A percentile compares a stretch with the other conserved stretches of the same genome.
Conservation (phyloP, 2,329 filamentous ascomycete species). For the Phialophora macrospora region DNA sequence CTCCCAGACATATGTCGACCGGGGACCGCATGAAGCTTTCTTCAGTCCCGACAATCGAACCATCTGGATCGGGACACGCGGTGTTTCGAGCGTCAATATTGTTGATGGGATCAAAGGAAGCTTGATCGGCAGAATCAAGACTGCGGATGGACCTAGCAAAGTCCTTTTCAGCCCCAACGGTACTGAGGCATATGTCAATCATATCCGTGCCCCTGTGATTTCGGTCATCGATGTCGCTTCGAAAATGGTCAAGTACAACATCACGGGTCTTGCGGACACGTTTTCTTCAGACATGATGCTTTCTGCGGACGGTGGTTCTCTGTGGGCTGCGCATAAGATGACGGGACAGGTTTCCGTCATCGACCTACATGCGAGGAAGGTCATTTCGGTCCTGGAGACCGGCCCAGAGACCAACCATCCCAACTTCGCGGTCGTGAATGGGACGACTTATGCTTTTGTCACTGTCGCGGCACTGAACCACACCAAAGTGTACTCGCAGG, state of each 20-base stretch:
- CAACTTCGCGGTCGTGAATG: conserved; percentile 13
- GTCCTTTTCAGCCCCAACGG: conserved; percentile 10
- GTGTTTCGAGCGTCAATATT: conserved; percentile 1
- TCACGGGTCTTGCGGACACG: conserved; percentile 4
- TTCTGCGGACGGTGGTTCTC: conserved; percentile 2
- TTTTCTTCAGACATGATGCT: conserved; percentile 14
- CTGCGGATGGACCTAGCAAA: conserved; percentile 11
- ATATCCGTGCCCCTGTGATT: conserved; percentile 5
- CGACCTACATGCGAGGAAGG: not conserved
- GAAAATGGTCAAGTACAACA: conserved; percentile 1
- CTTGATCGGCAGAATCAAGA: conserved; percentile 2
- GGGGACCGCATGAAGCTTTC: conserved; percentile 9
- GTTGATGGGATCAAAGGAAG: conserved; percentile 1
- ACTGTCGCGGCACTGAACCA: conserved; percentile 9
- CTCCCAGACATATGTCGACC: conserved; percentile 7
- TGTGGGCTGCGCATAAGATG: conserved; percentile 13
- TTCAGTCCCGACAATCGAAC: conserved; percentile 9
- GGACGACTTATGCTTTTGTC: conserved; percentile 6
- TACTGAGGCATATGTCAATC: conserved; percentile 2
- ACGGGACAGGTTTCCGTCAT: conserved; percentile 2
- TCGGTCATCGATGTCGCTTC: conserved; percentile 9
- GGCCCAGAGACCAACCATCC: conserved; percentile 6
- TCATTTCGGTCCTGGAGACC: not conserved
- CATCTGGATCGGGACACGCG: conserved; percentile 8
- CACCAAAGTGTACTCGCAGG: conserved; percentile 9